These are phyloP conservation scores for Xylaria grammica DNA, from an alignment of 495 filamentous ascomycete genomes.

Conservation along the genomic window DNA sequence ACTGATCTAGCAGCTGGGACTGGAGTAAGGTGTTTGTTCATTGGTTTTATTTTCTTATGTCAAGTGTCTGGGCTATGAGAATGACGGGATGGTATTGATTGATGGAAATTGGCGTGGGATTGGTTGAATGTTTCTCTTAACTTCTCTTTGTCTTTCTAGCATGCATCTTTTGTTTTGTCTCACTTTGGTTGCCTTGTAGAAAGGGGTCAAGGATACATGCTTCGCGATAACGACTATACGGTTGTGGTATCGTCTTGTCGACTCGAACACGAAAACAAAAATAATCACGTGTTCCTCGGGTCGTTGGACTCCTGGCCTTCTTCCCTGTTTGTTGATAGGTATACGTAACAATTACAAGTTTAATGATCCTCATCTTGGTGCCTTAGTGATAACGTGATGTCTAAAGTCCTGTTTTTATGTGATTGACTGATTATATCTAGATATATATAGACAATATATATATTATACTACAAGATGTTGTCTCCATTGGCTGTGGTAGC, in stretches of 20 bases:
- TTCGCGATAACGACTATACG: too few relatives aligned
- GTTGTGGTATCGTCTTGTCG: too few relatives aligned
- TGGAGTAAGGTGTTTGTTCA: slow-evolving; percentile 12
- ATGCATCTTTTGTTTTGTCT: not conserved
- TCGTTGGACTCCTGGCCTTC: too few relatives aligned
- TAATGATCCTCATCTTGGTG: slow-evolving; percentile 3
- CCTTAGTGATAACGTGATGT: not conserved
- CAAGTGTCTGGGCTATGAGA: not conserved
- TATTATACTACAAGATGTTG: not conserved
- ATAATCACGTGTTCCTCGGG: too few relatives aligned
- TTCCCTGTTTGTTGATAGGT: slow-evolving; percentile 7
- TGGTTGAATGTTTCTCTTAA: not conserved
- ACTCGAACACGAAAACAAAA: too few relatives aligned
- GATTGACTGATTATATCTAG: slow-evolving; percentile 3
- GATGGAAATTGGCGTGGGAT: not conserved
- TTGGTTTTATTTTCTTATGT: slow-evolving; percentile 3
- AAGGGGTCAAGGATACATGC: too few relatives aligned
- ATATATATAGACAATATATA: not conserved
- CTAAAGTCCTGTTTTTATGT: too few relatives aligned
- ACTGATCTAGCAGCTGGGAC: not conserved
- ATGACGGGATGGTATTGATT: not conserved
- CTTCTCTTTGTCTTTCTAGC: not conserved
- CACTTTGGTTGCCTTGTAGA: slow-evolving; percentile 1
- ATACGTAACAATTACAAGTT: slow-evolving; percentile 18
- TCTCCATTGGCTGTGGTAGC: not conserved